Percentiles rank a stretch among this genome's conserved stretches.
Evolutionary conservation across 345 rosid species (phyloP).

Genomic region (Linum usitatissimum): DNA sequence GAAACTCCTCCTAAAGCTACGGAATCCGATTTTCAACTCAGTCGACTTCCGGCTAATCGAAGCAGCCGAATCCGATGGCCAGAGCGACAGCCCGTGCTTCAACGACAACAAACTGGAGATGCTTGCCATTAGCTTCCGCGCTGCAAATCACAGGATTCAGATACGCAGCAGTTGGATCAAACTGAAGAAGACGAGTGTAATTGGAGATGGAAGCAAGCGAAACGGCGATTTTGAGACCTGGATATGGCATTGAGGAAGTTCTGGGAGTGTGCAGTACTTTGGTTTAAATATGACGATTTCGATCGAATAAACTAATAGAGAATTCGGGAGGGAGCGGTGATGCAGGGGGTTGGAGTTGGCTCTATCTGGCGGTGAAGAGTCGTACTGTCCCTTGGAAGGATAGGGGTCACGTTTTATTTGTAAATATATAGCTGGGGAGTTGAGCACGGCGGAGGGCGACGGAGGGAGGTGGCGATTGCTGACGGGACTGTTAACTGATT

Average conservation of each 20-base stretch:
- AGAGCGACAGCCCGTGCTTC: slow-evolving; percentile 47
- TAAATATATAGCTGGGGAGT: neutral
- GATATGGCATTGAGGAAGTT: slow-evolving; percentile 24
- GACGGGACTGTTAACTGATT: too few relatives aligned
- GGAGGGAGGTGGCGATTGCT: neutral
- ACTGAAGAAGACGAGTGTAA: slow-evolving; percentile 11
- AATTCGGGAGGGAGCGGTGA: neutral
- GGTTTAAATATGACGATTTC: neutral
- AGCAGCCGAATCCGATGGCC: slow-evolving; percentile 34
- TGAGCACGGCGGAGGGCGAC: neutral
- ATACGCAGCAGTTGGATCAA: slow-evolving; percentile 18
- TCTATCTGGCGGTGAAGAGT: neutral
- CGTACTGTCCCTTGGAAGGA: neutral
- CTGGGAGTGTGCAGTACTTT: neutral
- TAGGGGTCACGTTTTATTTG: neutral
- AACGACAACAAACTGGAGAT: slow-evolving; percentile 37
- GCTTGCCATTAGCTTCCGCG: slow-evolving; percentile 48
- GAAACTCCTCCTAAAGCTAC: slow-evolving; percentile 34
- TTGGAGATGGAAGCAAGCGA: neutral
- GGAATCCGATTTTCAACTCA: slow-evolving; percentile 30
- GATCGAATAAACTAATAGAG: neutral
- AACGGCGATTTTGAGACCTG: slow-evolving; percentile 27
- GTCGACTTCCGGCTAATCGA: slow-evolving; percentile 33
- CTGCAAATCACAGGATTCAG: slow-evolving; percentile 21
- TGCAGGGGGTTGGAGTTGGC: neutral